Base-by-base conservation (phyloP, 139 green algal species). In the Closterium sp. region DNA sequence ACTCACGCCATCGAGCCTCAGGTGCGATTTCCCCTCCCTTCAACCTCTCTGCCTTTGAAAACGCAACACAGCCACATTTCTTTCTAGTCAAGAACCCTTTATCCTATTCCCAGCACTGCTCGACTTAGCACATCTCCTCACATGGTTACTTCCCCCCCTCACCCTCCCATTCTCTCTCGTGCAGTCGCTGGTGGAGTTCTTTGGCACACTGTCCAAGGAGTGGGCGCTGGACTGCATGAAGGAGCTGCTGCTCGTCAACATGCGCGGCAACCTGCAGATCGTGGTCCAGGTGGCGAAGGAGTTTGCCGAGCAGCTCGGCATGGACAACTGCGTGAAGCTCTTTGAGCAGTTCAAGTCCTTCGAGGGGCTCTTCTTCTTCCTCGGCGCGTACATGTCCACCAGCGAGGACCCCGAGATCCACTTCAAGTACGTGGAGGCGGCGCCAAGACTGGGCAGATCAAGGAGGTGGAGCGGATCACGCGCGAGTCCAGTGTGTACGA, bases 391-490 rank as follows among this genome's bases (percentile, higher is more conserved):
- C 91, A 96, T 99, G 30, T 97, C 97, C 23, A 90, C 90, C 33
- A 95, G 90, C 31, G 92, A 98, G 94, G 97, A 98, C 94, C 97
- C 97, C 4, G 97, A 99, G 91, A 96, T 98, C 94, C 97, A 98
- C 95, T 99, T 97, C 95, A 99, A 98, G 95, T 99, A 99, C 96
- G 99, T 99, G 86, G 98, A 99, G 97, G 98, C 98, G 2, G 98
- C 98, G 2, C 98, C 9, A 97, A 97, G 93, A 99, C 96, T n/a
- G 90, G 91, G 19, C 95, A 96, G 92, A 93, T 96, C 69, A 96
- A 96, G 95, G 97, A 99, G 96, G 98, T 99, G 84, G 98, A 99
- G 95, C 97, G 98, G 19, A 95, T 98, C 55, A 99, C 98, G 0
- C 96, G 98, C 33, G 98, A 99, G 96, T 96, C 89, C 91, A 95